Conservation (phyloP, 75 land plant genomes). For the Sequoiadendron giganteum region DNA sequence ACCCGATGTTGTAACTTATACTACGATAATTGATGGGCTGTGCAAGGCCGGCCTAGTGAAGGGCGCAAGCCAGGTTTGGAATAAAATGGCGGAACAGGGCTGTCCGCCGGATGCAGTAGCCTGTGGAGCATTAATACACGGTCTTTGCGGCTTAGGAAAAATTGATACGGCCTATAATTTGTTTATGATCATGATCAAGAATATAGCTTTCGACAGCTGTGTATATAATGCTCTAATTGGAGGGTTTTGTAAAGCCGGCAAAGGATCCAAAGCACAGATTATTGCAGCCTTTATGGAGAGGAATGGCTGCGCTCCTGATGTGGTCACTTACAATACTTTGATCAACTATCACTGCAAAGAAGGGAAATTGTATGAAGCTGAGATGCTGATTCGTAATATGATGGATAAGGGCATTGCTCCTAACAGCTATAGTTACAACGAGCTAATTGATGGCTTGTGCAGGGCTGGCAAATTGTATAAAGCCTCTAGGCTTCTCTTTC, state of each 20-base stretch:
- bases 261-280: constrained; percentile 44
- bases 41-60: constrained; percentile 28
- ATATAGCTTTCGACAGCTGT: constrained; percentile 17
- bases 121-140: constrained; percentile 51
- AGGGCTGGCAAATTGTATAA: constrained; percentile 38
- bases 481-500: constrained; percentile 37
- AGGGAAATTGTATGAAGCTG: constrained; percentile 40
- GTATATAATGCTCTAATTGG: constrained; percentile 57
- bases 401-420: constrained; percentile 44
- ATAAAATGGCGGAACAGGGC: constrained; percentile 39
- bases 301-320: constrained; percentile 56
- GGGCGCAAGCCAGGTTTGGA: constrained; percentile 41
- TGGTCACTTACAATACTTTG: constrained; percentile 61
- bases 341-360: constrained; percentile 52
- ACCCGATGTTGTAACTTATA: constrained; percentile 65
- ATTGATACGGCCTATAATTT: constrained; percentile 73
- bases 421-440: constrained; percentile 60
- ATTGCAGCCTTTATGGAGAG: constrained; percentile 49
- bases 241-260: constrained; percentile 59
- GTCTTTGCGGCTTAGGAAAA: constrained; percentile 50
- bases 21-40: constrained; percentile 53
- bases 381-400: constrained; percentile 46
- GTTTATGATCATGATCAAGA: constrained; percentile 32
- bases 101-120: constrained; percentile 43
- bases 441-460: constrained; percentile 62